Conservation (phyloP, 257 asterid species). For the Solanum boliviense region DNA sequence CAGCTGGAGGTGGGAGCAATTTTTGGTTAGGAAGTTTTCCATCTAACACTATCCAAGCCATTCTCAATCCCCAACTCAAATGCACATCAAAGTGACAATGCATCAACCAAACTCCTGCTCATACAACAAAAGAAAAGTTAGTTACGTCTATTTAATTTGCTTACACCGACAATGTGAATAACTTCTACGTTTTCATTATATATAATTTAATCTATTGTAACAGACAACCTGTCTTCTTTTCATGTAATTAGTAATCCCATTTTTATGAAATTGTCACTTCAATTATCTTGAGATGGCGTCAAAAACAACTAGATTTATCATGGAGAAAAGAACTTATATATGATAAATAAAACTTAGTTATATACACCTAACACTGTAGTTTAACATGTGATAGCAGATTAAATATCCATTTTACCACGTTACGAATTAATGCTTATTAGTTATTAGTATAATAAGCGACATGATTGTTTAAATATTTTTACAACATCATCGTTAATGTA, state of each 20-base stretch:
- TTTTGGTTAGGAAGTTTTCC: conserved; percentile 57
- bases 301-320: background rate
- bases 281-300: background rate
- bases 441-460: background rate
- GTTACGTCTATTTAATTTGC: background rate
- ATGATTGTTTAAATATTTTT: background rate
- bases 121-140: background rate
- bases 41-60: conserved; percentile 76
- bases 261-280: background rate
- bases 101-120: conserved; percentile 55
- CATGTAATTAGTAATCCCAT: background rate
- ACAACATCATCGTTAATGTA: background rate
- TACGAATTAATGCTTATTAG: background rate
- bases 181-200: background rate
- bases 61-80: conserved; percentile 67
- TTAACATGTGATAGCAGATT: background rate
- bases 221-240: background rate
- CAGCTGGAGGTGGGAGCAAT: conserved; percentile 62
- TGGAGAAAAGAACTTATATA: background rate
- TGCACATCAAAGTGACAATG: conserved; percentile 67
- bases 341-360: background rate
- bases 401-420: background rate
- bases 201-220: background rate
- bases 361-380: background rate
- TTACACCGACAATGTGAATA: background rate